Base-by-base conservation (phyloP, 495 filamentous ascomycete genomes). In the Hypoxylon intermedium region DNA sequence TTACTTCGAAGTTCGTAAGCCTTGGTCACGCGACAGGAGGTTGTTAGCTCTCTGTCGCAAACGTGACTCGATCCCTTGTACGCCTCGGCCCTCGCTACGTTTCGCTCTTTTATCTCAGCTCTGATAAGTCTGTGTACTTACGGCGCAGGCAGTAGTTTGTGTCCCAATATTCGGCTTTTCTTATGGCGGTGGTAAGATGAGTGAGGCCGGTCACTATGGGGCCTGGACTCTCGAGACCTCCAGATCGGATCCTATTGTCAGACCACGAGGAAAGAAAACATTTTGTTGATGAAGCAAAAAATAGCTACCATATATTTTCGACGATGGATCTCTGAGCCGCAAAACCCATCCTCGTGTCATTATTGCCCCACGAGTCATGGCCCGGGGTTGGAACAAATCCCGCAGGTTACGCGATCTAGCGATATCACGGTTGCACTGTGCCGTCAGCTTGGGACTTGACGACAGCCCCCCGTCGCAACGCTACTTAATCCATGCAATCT, bases 401-500 rank as follows among this genome's bases (percentile, higher is more conserved):
- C 37, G 37, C 11, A 36, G 12, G 3, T 19, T 41, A 38, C 30
- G 6, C 30, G 5, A 16, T 30, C 7, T 36, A 11, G 33, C 33
- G 5, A 12, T n/a, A 19, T 5, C 16, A 41, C 9, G 38, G 24
- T 26, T 7, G 4, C 24, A 26, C 16, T 21, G 40, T 23, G 3
- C 40, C 40, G 23, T 42, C 20, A 19, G 11, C 9, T 13, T 42
- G 40, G 40, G 40, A n/a, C 19, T 24, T 16, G 11, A 18, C 23
- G 5, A 23, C 1, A 12, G 18, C 9, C 12, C 7, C 13, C 36
- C 24, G 24, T 26, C 0, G 9, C 15, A 9, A 18, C 36, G n/a
- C 33, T n/a, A n/a, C n/a, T n/a, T 36, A 38, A 18, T 38, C 16
- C 15, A 38, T 38, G 36, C 36, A 38, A 38, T 38, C 40, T 23